Evolutionary conservation across 805 yeast species (phyloP), one percentile per base, ranked within the genome.

Genomic region (Yarrowia divulgata): DNA sequence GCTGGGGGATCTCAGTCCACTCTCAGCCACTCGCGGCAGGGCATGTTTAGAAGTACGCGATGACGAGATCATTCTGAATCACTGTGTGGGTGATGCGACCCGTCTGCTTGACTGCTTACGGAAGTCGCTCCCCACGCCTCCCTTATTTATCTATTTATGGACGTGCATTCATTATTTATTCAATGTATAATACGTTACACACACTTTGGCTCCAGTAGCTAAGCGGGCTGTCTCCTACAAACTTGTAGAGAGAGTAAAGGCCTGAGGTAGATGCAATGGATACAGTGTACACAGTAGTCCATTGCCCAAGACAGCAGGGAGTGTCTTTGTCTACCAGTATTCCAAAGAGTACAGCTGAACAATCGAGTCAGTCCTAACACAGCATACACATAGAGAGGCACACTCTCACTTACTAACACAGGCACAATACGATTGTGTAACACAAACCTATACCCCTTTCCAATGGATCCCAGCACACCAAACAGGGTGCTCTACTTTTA

Each of bases 81-180:
- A 35, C 50, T 29, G 42, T 9, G 37, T 14, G 46, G 66, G 66
- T 60, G 66, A 43, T 34, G 66, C 66, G 66, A 60, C 66, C 66
- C 12, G 39, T 34, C 13, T 19, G 42, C 39, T 37, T 35, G 1
- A 49, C 32, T 12, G 60, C 45, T 29, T 4, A 13, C 35, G 60
- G 48, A 37, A 6, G 66, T 60, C 66, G 66, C 66, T 60, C 66
- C 66, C 66, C 37, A 29, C 32, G 52, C 50, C 42, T 43, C 66
- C 46, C 52, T 60, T 60, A 60, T 60, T 60, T 60, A 60, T 60
- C 66, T 60, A 60, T 60, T 60, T 60, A 60, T 60, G 66, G 66
- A 60, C 66, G 66, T 60, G 66, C 66, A 60, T 60, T 60, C 66
- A 60, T 60, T 60, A 60, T 60, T 60, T 60, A 60, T 60, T 60